Conservation (phyloP, 371 early-diverging fungal species). For the Choanephora cucurbitarum region DNA sequence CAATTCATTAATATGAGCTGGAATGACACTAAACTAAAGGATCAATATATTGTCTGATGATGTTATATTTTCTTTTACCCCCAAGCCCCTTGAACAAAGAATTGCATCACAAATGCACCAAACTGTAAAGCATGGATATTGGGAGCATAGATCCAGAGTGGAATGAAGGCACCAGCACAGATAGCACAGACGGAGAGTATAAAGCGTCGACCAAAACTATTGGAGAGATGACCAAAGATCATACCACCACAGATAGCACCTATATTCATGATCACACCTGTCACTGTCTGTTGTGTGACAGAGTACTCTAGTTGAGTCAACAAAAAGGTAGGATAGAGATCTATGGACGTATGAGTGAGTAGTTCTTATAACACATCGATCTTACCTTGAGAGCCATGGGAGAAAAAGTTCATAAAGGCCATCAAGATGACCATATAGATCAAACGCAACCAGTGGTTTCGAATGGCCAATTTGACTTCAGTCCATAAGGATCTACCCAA, state of each 20-base stretch:
- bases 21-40: slow-evolving; percentile 47
- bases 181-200: slow-evolving; percentile 50
- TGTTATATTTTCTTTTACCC: slow-evolving; percentile 33
- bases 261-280: slow-evolving; percentile 60
- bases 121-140: slow-evolving; percentile 47
- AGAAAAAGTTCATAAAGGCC: slow-evolving; percentile 69
- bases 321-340: slow-evolving; percentile 73
- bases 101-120: slow-evolving; percentile 66
- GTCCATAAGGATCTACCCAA: slow-evolving; percentile 36
- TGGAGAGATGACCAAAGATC: slow-evolving; percentile 64
- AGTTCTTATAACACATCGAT: too few relatives aligned
- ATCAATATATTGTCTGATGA: neutral
- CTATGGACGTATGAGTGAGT: slow-evolving; percentile 21
- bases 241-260: slow-evolving; percentile 76
- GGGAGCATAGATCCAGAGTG: slow-evolving; percentile 64
- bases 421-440: slow-evolving; percentile 62
- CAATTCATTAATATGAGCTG: slow-evolving; percentile 70
- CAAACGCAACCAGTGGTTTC: slow-evolving; percentile 56
- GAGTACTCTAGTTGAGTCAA: slow-evolving; percentile 57
- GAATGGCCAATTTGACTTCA: slow-evolving; percentile 51
- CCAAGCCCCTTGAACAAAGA: slow-evolving; percentile 71
- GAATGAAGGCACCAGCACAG: slow-evolving; percentile 63
- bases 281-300: slow-evolving; percentile 54
- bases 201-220: slow-evolving; percentile 65
- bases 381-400: slow-evolving; percentile 62